A percentile compares a stretch with the other conserved stretches of the same genome.
phyloP scores from a whole-genome alignment of 192 early-diverging fungal species.

The Coemansia sp. region DNA sequence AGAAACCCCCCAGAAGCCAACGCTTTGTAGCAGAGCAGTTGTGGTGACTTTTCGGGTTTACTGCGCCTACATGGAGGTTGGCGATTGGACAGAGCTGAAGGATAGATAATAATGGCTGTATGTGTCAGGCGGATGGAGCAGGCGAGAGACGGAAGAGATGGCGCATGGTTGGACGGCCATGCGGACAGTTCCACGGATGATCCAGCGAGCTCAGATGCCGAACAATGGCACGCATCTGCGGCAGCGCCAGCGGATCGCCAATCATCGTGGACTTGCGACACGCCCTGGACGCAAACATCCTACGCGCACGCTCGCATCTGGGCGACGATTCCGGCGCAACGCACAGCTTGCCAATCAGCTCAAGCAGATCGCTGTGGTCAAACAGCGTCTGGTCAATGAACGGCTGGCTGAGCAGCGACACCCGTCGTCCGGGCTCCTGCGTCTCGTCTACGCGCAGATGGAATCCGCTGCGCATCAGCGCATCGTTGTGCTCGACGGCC shows the following conservation, averaged over 20 bases:
- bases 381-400: conserved; percentile 73
- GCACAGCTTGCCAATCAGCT: conserved; percentile 38
- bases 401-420: conserved; percentile 73
- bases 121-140: too few relatives aligned
- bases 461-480: conserved; percentile 80
- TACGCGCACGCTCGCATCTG: conserved; percentile 66
- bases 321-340: conserved; percentile 60
- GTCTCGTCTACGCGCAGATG: conserved; percentile 64
- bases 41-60: conserved; percentile 8
- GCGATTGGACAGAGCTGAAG: background rate
- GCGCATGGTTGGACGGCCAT: conserved; percentile 94
- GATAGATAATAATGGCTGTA: background rate
- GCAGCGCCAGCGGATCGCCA: conserved; percentile 70
- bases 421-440: conserved; percentile 57
- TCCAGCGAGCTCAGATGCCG: conserved; percentile 78
- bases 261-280: conserved; percentile 93
- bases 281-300: conserved; percentile 86
- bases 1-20: too few relatives aligned
- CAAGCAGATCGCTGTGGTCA: conserved; percentile 58
- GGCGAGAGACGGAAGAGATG: conserved; percentile 65
- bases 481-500: conserved; percentile 69
- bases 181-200: conserved; percentile 98
- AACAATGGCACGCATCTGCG: conserved; percentile 80
- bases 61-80: background rate
- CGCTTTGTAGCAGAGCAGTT: too few relatives aligned